Percentiles rank a stretch among this genome's conserved stretches.
phyloP scores from a whole-genome alignment of 106 monocot genomes.

The Vanilla planifolia region DNA sequence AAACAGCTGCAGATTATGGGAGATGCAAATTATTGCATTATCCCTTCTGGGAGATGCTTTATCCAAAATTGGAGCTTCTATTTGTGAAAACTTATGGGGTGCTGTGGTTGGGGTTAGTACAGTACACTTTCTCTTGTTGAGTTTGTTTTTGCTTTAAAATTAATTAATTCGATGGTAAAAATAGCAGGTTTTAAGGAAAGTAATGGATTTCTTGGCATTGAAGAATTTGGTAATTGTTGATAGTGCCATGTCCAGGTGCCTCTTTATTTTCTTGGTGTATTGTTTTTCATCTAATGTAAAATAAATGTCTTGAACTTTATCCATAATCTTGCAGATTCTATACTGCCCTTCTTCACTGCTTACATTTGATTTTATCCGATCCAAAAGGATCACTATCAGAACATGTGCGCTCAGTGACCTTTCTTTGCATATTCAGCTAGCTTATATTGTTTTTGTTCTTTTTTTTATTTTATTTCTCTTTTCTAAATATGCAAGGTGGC shows the following conservation, averaged over 20 bases:
- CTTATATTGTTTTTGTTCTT: not conserved
- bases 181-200: slow-evolving; percentile 66
- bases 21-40: slow-evolving; percentile 63
- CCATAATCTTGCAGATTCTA: slow-evolving; percentile 54
- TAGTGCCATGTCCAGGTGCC: slow-evolving; percentile 74
- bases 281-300: not conserved
- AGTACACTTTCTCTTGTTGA: slow-evolving; percentile 12
- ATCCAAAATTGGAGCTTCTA: slow-evolving; percentile 45
- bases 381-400: slow-evolving; percentile 76
- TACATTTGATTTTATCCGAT: slow-evolving; percentile 74
- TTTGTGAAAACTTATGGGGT: slow-evolving; percentile 56
- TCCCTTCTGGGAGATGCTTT: slow-evolving; percentile 53
- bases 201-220: slow-evolving; percentile 68
- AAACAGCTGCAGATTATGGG: slow-evolving; percentile 39
- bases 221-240: slow-evolving; percentile 64
- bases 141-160: not conserved
- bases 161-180: not conserved
- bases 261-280: not conserved
- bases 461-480: not conserved
- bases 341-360: slow-evolving; percentile 61
- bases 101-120: slow-evolving; percentile 48
- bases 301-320: slow-evolving; percentile 1
- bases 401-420: slow-evolving; percentile 51
- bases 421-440: not conserved
- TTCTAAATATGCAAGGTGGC: slow-evolving; percentile 54